phyloP scores from a whole-genome alignment of 768 basidiomycete genomes.

The Trametes cinnabarina region DNA sequence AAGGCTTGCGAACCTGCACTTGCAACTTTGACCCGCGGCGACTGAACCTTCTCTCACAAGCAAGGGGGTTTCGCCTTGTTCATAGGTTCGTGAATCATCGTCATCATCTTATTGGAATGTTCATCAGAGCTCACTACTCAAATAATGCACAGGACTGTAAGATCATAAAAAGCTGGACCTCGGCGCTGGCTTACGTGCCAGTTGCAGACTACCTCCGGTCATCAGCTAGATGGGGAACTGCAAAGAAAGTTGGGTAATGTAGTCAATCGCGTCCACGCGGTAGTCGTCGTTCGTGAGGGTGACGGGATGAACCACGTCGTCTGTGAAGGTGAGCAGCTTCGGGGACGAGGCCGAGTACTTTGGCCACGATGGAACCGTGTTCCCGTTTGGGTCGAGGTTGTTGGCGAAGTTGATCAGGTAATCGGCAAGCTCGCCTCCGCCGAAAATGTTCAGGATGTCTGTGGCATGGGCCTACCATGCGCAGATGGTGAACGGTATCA shows the following conservation, averaged over 20 bases:
- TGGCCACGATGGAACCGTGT: constrained; percentile 23
- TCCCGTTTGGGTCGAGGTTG: constrained; percentile 30
- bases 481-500: no score
- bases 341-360: constrained; percentile 19
- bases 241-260: constrained; percentile 17
- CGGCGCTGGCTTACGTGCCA: no score
- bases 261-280: constrained; percentile 16
- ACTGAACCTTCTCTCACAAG: no score
- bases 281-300: constrained; percentile 19
- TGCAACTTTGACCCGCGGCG: no score
- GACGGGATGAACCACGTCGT: constrained; percentile 10
- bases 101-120: no score
- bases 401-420: constrained; percentile 32
- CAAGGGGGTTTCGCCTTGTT: no score
- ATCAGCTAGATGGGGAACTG: constrained; percentile 15
- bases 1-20: no score
- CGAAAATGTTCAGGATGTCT: constrained; percentile 26
- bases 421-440: constrained; percentile 26
- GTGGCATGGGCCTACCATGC: constrained; percentile 20
- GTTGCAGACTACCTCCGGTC: no score
- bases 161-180: no score
- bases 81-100: no score
- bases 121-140: no score
- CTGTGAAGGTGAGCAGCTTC: constrained; percentile 18
- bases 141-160: no score